Conservation (phyloP, 176 grass and related monocot species). For the Cocos nucifera region DNA sequence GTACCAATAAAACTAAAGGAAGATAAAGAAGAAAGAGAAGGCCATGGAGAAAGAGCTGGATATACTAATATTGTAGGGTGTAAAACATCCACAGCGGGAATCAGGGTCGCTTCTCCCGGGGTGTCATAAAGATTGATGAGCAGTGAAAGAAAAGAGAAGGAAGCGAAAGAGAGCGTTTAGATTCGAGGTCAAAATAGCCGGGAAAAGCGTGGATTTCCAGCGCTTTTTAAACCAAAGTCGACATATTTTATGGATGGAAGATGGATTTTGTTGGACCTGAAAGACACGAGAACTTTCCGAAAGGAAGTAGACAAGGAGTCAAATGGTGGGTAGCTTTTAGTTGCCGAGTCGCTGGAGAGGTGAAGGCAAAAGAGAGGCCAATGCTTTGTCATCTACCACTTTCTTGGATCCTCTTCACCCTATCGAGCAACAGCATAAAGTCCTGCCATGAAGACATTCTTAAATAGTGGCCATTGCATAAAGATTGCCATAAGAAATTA, state of each 20-base stretch:
- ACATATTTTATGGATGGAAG: not conserved
- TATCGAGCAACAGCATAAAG: no score
- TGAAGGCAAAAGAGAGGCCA: no score
- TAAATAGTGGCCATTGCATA: no score
- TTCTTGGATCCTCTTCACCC: no score
- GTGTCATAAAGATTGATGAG: not conserved
- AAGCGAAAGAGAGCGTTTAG: constrained; percentile 19
- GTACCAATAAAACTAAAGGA: constrained; percentile 4
- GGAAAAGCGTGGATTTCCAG: constrained; percentile 13
- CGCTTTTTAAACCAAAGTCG: constrained; percentile 22
- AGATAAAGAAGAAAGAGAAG: constrained; percentile 2
- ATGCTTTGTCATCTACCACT: no score
- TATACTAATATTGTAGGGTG: no score
- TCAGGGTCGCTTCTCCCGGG: constrained; percentile 23
- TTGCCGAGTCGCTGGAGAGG: no score
- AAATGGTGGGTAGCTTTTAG: constrained; percentile 9
- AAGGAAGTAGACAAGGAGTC: constrained; percentile 37
- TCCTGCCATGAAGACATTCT: no score
- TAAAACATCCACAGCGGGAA: constrained; percentile 18
- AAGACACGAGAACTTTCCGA: constrained; percentile 39
- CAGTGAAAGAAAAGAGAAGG: constrained; percentile 20
- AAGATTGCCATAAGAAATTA: no score
- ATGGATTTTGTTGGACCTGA: not conserved
- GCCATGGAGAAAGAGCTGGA: no score
- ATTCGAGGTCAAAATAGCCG: constrained; percentile 3